These are phyloP conservation scores for Besnoitia besnoiti DNA, from an alignment of 169 alveolate species.

Conservation along the genomic window DNA sequence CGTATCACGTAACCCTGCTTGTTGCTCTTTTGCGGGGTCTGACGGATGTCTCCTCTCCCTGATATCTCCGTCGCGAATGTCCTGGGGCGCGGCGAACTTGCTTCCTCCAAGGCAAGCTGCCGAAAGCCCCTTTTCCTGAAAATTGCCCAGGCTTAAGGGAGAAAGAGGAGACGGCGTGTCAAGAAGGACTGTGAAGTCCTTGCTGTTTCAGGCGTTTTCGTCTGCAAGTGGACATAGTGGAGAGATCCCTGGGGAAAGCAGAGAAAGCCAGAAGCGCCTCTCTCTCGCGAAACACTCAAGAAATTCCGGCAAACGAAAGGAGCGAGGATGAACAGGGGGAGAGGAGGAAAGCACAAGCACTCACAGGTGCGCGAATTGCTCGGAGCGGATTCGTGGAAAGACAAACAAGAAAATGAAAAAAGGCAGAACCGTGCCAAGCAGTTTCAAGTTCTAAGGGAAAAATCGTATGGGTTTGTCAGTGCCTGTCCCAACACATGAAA, in stretches of 20 bases:
- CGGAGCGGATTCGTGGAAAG: too few species aligned
- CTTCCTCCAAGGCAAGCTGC: neutral
- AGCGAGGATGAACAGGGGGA: neutral
- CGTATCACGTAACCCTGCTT: too few species aligned
- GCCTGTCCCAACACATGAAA: too few species aligned
- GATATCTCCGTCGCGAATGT: too few species aligned
- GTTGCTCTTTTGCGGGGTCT: too few species aligned
- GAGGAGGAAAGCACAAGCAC: neutral
- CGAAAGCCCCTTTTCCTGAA: neutral
- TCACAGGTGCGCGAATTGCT: neutral
- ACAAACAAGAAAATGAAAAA: neutral
- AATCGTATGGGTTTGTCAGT: too few species aligned
- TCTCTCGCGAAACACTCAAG: neutral
- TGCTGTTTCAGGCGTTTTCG: neutral
- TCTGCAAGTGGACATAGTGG: neutral
- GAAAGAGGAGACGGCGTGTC: neutral
- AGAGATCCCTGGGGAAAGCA: too few species aligned
- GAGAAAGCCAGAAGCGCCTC: neutral
- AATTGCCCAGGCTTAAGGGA: too few species aligned
- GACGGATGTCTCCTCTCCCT: too few species aligned
- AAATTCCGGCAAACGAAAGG: neutral
- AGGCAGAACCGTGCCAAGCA: too few species aligned
- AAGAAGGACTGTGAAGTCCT: neutral
- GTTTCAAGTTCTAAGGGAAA: too few species aligned
- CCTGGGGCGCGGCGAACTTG: conserved; percentile 5